Evolutionary conservation across 2,329 filamentous ascomycete species (phyloP), one percentile per base, ranked within the genome.

Genomic region (Apiospora kogelbergensis): DNA sequence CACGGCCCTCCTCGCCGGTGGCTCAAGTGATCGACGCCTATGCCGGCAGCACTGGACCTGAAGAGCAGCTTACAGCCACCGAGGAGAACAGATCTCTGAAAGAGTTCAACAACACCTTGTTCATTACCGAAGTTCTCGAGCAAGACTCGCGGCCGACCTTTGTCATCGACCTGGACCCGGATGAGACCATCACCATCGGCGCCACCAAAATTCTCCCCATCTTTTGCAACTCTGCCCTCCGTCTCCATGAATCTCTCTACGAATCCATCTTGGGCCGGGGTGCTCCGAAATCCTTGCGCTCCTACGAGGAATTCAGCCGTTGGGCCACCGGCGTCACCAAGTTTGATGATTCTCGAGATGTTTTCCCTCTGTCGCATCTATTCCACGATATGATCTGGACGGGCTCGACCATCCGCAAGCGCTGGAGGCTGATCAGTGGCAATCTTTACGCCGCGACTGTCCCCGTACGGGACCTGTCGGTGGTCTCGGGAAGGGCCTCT

Each of bases 301-400:
- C 74, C 24, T 81, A 82, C 67, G 68, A 74, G 0, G 77, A 80
- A 0, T 85, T 84, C 71, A 79, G 73, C 64, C 71, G 67, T 1
- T 85, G 83, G 83, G 80, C 79, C 0, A 81, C 81, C 0, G 77
- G 81, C 0, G 75, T 81, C 20, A 84, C 81, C 5, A 77, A 76
- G 6, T 81, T 82, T 68, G 81, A 84, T 63, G 81, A 83, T 66
- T 82, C 81, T 2, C 78, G 79, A 69, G 83, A 85, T 67, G 78
- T 84, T 4, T 84, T 81, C 53, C 83, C 83, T 0, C 76, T 82
- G 0, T 81, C 80, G 9, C 79, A 82, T 60, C 65, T 81, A 5
- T 81, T 75, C 68, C 71, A 71, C 9, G 74, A 76, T 63, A 70
- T 81, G 67, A 73, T 81, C 7, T 81, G 76, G 81, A 83, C 78